phyloP scores from a whole-genome alignment of 345 rosid species.

The rapeseed (Brassica napus) region DNA sequence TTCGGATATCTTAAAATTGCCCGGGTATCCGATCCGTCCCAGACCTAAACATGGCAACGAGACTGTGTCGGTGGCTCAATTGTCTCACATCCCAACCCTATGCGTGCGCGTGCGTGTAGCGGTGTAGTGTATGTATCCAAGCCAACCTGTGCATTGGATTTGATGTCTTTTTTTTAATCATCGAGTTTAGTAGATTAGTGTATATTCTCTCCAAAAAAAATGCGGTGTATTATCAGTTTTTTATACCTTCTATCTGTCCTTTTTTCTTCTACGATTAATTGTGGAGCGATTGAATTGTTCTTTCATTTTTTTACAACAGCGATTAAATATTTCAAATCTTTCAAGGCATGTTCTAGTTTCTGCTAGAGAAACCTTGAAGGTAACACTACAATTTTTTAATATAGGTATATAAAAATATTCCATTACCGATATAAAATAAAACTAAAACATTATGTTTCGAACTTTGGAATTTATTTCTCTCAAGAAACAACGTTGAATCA shows the following conservation, averaged over 20 bases:
- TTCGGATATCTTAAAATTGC: too few relatives aligned
- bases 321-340: not conserved
- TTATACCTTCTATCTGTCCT: not conserved
- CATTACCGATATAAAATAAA: too few relatives aligned
- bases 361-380: too few relatives aligned
- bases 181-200: not conserved
- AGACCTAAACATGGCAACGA: too few relatives aligned
- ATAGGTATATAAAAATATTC: too few relatives aligned
- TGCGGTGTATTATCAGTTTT: not conserved
- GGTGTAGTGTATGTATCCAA: not conserved
- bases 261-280: not conserved
- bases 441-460: too few relatives aligned
- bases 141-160: conserved; percentile 24
- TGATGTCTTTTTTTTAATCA: not conserved
- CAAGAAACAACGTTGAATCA: too few relatives aligned
- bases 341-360: too few relatives aligned
- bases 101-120: conserved; percentile 10
- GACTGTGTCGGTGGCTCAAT: conserved; percentile 22
- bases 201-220: not conserved
- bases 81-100: not conserved
- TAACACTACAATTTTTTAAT: too few relatives aligned
- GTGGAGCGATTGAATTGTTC: not conserved
- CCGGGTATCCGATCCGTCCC: too few relatives aligned
- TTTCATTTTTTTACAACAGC: not conserved
- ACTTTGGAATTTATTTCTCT: too few relatives aligned